Percentiles rank a stretch among this genome's conserved stretches.
These are phyloP conservation scores for Penicillium expansum DNA, from an alignment of 2,329 filamentous ascomycete genomes.

Conservation along the genomic window DNA sequence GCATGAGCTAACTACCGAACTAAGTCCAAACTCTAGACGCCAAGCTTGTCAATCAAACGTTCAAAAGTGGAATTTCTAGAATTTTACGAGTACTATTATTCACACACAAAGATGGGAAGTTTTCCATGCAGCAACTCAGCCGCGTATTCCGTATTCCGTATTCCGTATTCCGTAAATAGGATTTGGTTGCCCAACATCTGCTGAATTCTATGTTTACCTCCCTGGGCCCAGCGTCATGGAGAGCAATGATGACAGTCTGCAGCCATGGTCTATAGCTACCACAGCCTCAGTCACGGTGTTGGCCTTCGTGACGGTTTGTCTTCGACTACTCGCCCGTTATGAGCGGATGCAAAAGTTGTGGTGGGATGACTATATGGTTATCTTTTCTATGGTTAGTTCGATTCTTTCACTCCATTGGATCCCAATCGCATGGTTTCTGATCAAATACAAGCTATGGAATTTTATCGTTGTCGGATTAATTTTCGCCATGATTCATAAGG, in stretches of 20 bases:
- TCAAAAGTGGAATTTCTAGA: no score
- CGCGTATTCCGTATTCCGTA: not conserved
- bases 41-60: not conserved
- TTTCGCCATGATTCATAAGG: not conserved
- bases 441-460: not conserved
- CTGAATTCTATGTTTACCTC: not conserved
- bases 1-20: not conserved
- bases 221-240: not conserved
- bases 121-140: not conserved
- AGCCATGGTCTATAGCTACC: slow-evolving; percentile 46
- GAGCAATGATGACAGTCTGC: slow-evolving; percentile 29
- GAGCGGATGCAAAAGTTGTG: slow-evolving; percentile 47
- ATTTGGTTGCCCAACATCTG: not conserved
- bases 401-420: not conserved
- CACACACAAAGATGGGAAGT: not conserved
- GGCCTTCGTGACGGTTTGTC: slow-evolving; percentile 38
- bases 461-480: not conserved
- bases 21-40: not conserved
- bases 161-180: not conserved
- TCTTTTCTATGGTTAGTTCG: slow-evolving; percentile 48
- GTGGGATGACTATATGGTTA: slow-evolving; percentile 54
- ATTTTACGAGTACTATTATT: not conserved
- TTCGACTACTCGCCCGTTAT: slow-evolving; percentile 45
- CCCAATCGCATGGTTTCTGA: not conserved
- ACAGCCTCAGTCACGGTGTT: slow-evolving; percentile 45